These are phyloP conservation scores for Russula sp. DNA, from an alignment of 768 basidiomycete genomes.

Conservation along the genomic window DNA sequence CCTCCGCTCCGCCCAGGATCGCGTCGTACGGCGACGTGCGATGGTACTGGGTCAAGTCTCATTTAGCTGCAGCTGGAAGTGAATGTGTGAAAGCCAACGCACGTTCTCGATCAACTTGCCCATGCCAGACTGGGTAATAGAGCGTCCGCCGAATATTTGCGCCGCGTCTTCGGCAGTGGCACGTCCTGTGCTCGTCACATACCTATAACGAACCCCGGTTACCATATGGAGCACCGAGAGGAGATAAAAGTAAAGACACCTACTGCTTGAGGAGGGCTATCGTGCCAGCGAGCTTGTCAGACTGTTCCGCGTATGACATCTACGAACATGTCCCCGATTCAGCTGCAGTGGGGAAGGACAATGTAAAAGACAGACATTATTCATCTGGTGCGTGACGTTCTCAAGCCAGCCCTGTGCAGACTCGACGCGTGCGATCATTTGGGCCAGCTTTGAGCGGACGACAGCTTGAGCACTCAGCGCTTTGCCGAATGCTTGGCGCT, in stretches of 20 bases:
- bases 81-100: neutral
- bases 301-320: constrained; percentile 85
- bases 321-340: constrained; percentile 30
- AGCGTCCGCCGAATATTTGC: constrained; percentile 86
- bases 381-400: constrained; percentile 87
- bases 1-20: constrained; percentile 75
- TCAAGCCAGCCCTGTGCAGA: constrained; percentile 86
- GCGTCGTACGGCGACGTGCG: constrained; percentile 81
- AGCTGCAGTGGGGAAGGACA: constrained; percentile 14
- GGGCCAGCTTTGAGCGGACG: constrained; percentile 79
- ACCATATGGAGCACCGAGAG: constrained; percentile 7
- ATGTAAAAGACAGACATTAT: constrained; percentile 46
- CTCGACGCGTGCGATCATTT: constrained; percentile 89
- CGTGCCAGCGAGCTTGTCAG: constrained; percentile 79
- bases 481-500: constrained; percentile 88
- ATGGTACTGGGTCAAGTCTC: constrained; percentile 49
- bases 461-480: constrained; percentile 78
- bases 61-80: neutral
- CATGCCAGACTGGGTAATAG: constrained; percentile 82
- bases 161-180: constrained; percentile 72
- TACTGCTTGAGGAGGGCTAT: constrained; percentile 88
- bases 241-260: constrained; percentile 26
- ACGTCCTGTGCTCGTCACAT: constrained; percentile 57
- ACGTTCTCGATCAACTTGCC: constrained; percentile 80
- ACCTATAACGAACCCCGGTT: constrained; percentile 36